Base-by-base conservation (phyloP, 1,284 basidiomycete species). In the Austroboletus niveus region DNA sequence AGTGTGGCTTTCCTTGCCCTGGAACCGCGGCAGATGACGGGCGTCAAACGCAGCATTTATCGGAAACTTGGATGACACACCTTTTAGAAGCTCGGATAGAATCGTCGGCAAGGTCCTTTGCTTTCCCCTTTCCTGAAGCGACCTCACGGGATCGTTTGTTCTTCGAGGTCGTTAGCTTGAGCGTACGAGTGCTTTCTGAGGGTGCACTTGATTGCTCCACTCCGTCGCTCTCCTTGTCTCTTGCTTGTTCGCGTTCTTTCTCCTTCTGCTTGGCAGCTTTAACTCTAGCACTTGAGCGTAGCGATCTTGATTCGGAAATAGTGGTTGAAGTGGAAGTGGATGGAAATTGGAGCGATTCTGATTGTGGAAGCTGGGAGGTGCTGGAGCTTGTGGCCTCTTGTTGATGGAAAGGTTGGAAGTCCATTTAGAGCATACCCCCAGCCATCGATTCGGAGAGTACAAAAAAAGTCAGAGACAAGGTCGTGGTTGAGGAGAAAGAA, bases 381-480 rank as follows among this genome's bases (percentile, higher is more conserved):
- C 76, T 82, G 71, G 80, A 77, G 77, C 72, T 81, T 70, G 79
- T 81, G 79, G 80, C 82, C 80, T 82, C 81, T 78, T 76, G 77
- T 68, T 77, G 75, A 76, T 86, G 74, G 69, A 73, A 75, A 75
- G 77, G 76, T 84, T 76, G 75, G 82, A 85, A 81, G 84, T 89
- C 86, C 86, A 89, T 89, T 87, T 88, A 88, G 84, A 81, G 75
- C 75, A 79, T 84, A 77, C 83, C 73, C 80, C 80, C 80, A 82
- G 87, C 86, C 86, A 89, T 89, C 81, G 85, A 87, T 84, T 77
- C 75, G 68, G 67, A 69, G 47, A 49, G 45, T 55, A 24, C 51
- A 38, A 50, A 51, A 40, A 22, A 56, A 53, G 56, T 65, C 51
- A 46, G 64, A 55, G 48, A 45, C 60, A 67, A 61, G 55, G 57